Evolutionary conservation across 176 grass and related monocot genomes (phyloP), one percentile per base, ranked within the genome.

Genomic region (Secale cereale): DNA sequence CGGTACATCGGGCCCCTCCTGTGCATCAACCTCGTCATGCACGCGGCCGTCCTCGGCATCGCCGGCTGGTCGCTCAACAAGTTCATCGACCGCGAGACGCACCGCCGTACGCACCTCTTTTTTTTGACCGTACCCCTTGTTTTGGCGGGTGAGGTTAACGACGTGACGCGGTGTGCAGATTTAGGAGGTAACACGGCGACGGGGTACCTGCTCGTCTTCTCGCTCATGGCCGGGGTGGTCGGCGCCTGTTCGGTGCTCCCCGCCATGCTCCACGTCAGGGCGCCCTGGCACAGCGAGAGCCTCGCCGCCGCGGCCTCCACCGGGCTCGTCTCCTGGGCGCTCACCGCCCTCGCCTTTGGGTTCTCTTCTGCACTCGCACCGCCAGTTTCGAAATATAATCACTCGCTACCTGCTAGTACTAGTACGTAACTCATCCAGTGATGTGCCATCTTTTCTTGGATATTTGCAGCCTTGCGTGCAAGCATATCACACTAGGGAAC

Each of bases 61-160:
- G 25, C 70, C 70, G 70, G 70, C 3, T 74, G 70, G 70, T 74
- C 70, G 40, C 43, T 74, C 70, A 74, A 48, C 70, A 74, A 74
- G 70, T 74, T 74, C 70, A 74, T 74, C 70, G 70, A 48, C 70
- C 70, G 70, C 70, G 40, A 74, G 70, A 74, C 70, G 40, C 70
- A 74, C 70, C 70, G 70, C 40, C 70, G 70, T 74, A 48, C 14
- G n/a, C n/a, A n/a, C n/a, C n/a, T n/a, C n/a, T n/a, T n/a, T n/a
- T n/a, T n/a, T n/a, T n/a, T n/a, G n/a, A n/a, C n/a, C n/a, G n/a
- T n/a, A n/a, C n/a, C n/a, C n/a, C n/a, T n/a, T n/a, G n/a, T n/a
- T n/a, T n/a, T n/a, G n/a, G n/a, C n/a, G n/a, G n/a, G n/a, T n/a
- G n/a, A n/a, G n/a, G 48, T 19, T 52, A 52, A 52, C 46, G 15